Base-by-base conservation (phyloP, 257 asterid species). In the Solanum appendiculatum region DNA sequence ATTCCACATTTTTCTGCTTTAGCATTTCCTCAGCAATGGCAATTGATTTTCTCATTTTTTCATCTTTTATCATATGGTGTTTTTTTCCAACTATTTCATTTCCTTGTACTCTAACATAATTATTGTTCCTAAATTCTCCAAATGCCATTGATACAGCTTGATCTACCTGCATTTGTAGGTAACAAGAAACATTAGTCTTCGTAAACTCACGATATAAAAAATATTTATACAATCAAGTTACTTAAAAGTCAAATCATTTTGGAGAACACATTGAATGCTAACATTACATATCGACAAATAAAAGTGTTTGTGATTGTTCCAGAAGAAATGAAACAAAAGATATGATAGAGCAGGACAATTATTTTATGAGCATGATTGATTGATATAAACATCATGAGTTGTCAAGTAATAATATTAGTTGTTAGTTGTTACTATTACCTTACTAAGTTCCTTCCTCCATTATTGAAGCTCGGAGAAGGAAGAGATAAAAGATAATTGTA, bases 61-160 rank as follows among this genome's bases (percentile, higher is more conserved):
- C 77, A 31, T 36, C 3, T 37, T 58, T 25, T 37, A 23, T 15
- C 18, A 2, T 31, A 3, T 39, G 15, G 25, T 60, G 37, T 82
- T 48, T 86, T 70, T 46, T 48, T 23, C 83, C 82, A 31, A 84
- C 39, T 5, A 86, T 88, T 36, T 91, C 93, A 83, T 92, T 93
- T 44, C 94, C 98, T 82, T 95, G 98, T 66, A 96, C 89, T 34
- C 99, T 89, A 6, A 94, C 92, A 73, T 96, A 96, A 86, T 91
- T 96, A 16, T 70, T 90, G 23, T 48, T 58, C 60, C 94, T 88
- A 18, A 86, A 90, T 29, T 94, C 89, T n/a, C 97, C 94, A 91
- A 96, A 96, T 63, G 99, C 98, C 98, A 94, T 92, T 2, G 99
- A 92, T 63, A 96, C 94, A 7, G 98, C 97, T 90, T 96, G 97